Conservation (phyloP, 805 yeast genomes). For the Cyberlindnera americana region DNA sequence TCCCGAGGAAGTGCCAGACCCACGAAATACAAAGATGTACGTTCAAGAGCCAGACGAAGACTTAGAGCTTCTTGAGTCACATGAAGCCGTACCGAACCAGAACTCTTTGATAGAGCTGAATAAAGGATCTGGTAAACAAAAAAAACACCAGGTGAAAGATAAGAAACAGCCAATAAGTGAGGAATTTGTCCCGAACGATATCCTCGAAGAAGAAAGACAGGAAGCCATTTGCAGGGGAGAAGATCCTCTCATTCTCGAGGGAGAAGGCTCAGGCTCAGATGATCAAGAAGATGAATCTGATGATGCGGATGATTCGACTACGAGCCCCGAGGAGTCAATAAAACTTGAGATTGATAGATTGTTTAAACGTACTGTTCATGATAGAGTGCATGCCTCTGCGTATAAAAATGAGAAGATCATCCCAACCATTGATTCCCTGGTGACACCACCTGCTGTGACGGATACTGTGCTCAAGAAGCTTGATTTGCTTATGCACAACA, state of each 20-base stretch:
- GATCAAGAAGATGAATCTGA: too few species aligned
- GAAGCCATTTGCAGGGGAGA: background rate
- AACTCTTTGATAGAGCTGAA: background rate
- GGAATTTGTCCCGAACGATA: constrained; percentile 28
- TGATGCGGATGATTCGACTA: too few species aligned
- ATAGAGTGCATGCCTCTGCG: background rate
- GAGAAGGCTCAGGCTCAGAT: too few species aligned
- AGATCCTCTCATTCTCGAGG: too few species aligned
- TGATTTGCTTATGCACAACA: constrained; percentile 78
- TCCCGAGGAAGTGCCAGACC: constrained; percentile 35
- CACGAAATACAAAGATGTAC: constrained; percentile 17
- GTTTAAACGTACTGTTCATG: constrained; percentile 6
- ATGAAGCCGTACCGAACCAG: too few species aligned
- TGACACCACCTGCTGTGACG: background rate
- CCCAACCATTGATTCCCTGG: constrained; percentile 1
- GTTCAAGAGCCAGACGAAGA: constrained; percentile 10
- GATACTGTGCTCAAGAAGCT: background rate
- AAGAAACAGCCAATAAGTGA: constrained; percentile 6
- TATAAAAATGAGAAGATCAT: background rate
- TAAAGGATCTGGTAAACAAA: background rate
- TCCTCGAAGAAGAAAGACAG: constrained; percentile 2
- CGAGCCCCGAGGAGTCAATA: constrained; percentile 3
- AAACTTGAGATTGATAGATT: constrained; percentile 12
- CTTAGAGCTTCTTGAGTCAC: background rate
- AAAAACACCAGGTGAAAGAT: background rate